Evolutionary conservation across 768 basidiomycete species (phyloP).

Genomic region (Rickenella mellea): DNA sequence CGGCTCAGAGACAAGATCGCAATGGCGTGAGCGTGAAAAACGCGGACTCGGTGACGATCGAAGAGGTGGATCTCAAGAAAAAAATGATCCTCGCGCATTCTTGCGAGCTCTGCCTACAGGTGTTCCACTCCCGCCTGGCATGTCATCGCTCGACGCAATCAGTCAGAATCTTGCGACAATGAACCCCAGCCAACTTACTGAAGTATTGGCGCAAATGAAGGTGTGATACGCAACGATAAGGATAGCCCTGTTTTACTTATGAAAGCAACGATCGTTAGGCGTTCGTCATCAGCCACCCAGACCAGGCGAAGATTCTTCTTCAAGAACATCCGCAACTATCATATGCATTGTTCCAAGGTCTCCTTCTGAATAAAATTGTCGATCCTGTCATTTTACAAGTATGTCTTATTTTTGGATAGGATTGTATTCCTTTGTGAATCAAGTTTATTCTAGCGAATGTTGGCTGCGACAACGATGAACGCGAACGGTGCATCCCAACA

Average conservation of each 20-base stretch:
- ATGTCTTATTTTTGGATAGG: slow-evolving; percentile 26
- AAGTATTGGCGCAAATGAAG: slow-evolving; percentile 98
- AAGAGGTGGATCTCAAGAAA: background rate
- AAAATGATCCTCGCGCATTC: slow-evolving; percentile 40
- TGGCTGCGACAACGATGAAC: slow-evolving; percentile 28
- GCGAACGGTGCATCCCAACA: slow-evolving; percentile 5
- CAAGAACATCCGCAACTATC: slow-evolving; percentile 84
- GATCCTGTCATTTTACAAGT: slow-evolving; percentile 80
- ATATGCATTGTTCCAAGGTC: slow-evolving; percentile 92
- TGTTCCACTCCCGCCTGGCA: slow-evolving; percentile 60
- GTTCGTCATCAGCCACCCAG: slow-evolving; percentile 85
- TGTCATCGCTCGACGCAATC: slow-evolving; percentile 71
- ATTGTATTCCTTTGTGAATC: slow-evolving; percentile 7
- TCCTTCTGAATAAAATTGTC: slow-evolving; percentile 88
- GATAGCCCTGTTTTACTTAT: slow-evolving; percentile 7
- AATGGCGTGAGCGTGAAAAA: slow-evolving; percentile 39
- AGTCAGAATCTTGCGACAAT: slow-evolving; percentile 78
- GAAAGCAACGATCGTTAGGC: slow-evolving; percentile 40
- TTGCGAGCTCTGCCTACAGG: slow-evolving; percentile 68
- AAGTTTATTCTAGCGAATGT: slow-evolving; percentile 37
- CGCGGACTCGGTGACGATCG: slow-evolving; percentile 11
- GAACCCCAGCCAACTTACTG: slow-evolving; percentile 77
- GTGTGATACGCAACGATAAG: slow-evolving; percentile 40
- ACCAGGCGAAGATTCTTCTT: slow-evolving; percentile 76
- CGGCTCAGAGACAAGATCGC: slow-evolving; percentile 48